Evolutionary conservation across 2,329 filamentous ascomycete species (phyloP).

Genomic region (Aspergillus novoparasiticus): DNA sequence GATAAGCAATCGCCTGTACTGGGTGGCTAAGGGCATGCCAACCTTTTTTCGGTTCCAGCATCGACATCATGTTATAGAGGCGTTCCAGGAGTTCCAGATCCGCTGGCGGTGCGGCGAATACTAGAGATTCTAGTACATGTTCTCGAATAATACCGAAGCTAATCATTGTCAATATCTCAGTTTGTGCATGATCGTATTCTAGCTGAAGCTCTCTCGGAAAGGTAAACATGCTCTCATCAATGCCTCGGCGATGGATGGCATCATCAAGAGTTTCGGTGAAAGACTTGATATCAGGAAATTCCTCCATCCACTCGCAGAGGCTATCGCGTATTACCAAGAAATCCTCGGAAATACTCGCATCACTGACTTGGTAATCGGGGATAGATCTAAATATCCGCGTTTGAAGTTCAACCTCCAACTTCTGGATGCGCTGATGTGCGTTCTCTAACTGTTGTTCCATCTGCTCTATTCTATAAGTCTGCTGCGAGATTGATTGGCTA

Average conservation of each 20-base stretch:
- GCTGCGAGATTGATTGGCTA: neutral
- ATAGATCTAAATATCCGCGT: neutral
- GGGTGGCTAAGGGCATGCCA: neutral
- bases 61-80: neutral
- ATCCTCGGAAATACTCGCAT: neutral
- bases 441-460: neutral
- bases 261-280: neutral
- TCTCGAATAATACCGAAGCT: neutral
- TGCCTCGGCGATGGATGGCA: neutral
- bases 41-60: conserved; percentile 4
- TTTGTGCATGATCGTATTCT: neutral
- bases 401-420: neutral
- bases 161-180: neutral
- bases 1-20: neutral
- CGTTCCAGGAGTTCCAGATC: neutral
- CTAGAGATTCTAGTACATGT: neutral
- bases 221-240: neutral
- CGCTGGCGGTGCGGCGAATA: neutral
- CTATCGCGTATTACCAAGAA: neutral
- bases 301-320: conserved; percentile 6
- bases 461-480: neutral
- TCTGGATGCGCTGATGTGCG: neutral
- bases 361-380: neutral
- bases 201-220: neutral
- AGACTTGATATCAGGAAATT: conserved; percentile 2